Evolutionary conservation across 768 basidiomycete species (phyloP), one percentile per base, ranked within the genome.

Genomic region (Lyophyllum atratum): DNA sequence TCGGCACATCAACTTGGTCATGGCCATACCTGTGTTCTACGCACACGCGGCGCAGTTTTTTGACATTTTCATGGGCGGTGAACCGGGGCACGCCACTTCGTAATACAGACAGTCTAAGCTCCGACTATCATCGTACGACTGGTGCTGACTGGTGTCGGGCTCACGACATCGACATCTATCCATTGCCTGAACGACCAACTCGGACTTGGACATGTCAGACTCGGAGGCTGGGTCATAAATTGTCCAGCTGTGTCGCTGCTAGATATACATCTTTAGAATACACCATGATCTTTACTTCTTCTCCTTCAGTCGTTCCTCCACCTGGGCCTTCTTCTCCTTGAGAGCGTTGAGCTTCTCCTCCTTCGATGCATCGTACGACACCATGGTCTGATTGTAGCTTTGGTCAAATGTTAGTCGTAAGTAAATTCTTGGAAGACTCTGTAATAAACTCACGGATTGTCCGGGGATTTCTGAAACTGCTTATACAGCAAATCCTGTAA

Each of bases 401-500:
- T 19, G 43, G 19, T 17, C 8, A 51, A 48, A 59, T 7, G 44
- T 24, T 58, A 34, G 29, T 9, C 48, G 26, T 34, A 31, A 42
- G 45, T 28, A 21, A 39, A 5, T 19, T 12, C 14, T 7, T 15
- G 29, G 19, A 52, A 44, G 19, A 6, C 3, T 21, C 11, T 44
- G 53, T 48, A 34, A 31, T 7, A 46, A n/a, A 31, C 89, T 68
- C 74, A 95, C 94, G 95, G 92, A 72, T 97, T 97, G 59, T 97
- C 95, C 0, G 94, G 92, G 1, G 92, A 88, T 72, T 97, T 98
- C 72, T 97, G 92, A 85, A 98, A 98, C 71, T 93, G 86, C 74
- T 96, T 97, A 83, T 84, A 89, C 47, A 97, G 74, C 48, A 94
- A 74, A 58, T 98, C 95, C 85, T 93, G 68, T 59, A 52, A 31